Conservation (phyloP, 2,329 filamentous ascomycete species). For the Fusarium buharicum region DNA sequence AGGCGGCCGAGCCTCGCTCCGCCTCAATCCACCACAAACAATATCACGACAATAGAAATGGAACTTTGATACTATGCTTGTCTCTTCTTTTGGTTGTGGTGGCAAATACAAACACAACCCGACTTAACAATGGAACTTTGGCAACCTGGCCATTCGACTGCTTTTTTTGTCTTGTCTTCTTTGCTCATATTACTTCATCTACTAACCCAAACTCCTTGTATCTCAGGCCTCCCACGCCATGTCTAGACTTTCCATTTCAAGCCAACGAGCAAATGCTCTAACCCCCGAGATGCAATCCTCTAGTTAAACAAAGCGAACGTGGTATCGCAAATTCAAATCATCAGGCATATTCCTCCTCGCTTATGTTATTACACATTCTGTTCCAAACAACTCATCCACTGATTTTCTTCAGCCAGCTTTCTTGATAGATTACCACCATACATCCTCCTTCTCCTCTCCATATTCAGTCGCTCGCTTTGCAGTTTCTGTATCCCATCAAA, state of each 20-base stretch:
- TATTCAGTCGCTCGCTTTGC: background rate
- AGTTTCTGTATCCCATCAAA: slow-evolving; percentile 3
- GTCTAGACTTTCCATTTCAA: slow-evolving; percentile 14
- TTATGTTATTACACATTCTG: slow-evolving; percentile 30
- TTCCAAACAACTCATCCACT: slow-evolving; percentile 2
- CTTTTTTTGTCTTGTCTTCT: background rate
- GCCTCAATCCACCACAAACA: slow-evolving; percentile 21
- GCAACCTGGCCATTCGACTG: background rate
- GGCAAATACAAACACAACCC: background rate
- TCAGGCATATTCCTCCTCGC: slow-evolving; percentile 31
- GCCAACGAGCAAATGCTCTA: slow-evolving; percentile 35
- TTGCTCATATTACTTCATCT: slow-evolving; percentile 23
- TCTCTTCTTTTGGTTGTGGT: background rate
- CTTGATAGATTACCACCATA: slow-evolving; percentile 14
- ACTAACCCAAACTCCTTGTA: slow-evolving; percentile 38
- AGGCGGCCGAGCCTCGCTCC: slow-evolving; percentile 31
- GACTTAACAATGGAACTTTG: background rate
- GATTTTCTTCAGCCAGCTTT: background rate
- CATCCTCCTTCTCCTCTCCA: background rate
- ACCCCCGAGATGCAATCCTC: slow-evolving; percentile 32
- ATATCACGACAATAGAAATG: slow-evolving; percentile 7
- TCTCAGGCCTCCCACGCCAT: slow-evolving; percentile 26
- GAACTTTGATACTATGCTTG: slow-evolving; percentile 23
- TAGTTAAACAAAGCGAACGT: slow-evolving; percentile 39
- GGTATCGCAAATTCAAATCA: slow-evolving; percentile 42